phyloP scores from a whole-genome alignment of 75 land plant species.

The Cupressus sempervirens region DNA sequence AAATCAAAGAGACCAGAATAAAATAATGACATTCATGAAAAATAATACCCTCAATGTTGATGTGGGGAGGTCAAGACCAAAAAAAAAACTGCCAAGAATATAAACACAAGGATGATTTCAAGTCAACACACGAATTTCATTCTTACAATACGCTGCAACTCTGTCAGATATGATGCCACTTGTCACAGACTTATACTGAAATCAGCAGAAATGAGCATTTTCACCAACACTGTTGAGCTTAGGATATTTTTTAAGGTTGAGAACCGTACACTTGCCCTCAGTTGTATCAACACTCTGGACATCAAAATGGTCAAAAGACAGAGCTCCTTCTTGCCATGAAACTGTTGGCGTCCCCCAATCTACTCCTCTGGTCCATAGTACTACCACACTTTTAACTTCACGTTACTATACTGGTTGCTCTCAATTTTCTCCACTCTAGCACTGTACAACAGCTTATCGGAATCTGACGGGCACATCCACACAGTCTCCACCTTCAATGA shows the following conservation, averaged over 20 bases:
- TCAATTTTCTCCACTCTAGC: conserved; percentile 71
- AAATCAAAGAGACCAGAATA: too few relatives aligned
- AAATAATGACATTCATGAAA: too few relatives aligned
- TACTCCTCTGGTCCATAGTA: conserved; percentile 87
- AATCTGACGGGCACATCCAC: conserved; percentile 68
- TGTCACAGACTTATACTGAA: conserved; percentile 79
- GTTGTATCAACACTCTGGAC: conserved; percentile 72
- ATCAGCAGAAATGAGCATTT: conserved; percentile 72
- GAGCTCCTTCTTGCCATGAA: conserved; percentile 80
- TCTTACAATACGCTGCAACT: conserved; percentile 86
- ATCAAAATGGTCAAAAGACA: conserved; percentile 73
- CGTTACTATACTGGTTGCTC: conserved; percentile 53
- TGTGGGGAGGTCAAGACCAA: too few relatives aligned
- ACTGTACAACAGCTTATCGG: conserved; percentile 58
- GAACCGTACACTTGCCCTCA: conserved; percentile 65
- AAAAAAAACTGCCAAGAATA: too few relatives aligned
- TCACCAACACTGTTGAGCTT: conserved; percentile 72
- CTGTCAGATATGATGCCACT: conserved; percentile 78
- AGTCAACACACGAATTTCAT: too few relatives aligned
- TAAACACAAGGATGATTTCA: too few relatives aligned
- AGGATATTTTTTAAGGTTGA: conserved; percentile 68
- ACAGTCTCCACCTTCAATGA: conserved; percentile 70
- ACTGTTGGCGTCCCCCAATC: conserved; percentile 73
- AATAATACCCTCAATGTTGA: too few relatives aligned
- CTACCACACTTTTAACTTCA: conserved; percentile 77